Evolutionary conservation across 2,329 filamentous ascomycete genomes (phyloP), one percentile per base, ranked within the genome.

Genomic region (Ascosphaera apis): DNA sequence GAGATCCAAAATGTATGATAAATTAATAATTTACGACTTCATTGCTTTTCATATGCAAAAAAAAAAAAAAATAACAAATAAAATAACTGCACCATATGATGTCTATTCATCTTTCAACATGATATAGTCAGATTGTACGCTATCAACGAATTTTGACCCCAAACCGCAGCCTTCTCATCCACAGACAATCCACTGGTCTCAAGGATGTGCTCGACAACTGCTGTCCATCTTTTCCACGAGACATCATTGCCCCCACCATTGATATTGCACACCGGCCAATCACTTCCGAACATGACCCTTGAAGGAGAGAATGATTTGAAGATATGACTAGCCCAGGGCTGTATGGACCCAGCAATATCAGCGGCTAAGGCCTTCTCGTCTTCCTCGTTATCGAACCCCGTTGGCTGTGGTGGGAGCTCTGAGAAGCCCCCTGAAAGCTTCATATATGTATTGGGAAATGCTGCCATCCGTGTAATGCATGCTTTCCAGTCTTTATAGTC

Each of bases 241-340:
- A 61, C 55, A 34, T 65, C 58, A 31, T 62, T 62, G 1, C 54
- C 56, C 0, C 65, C 65, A 2, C 66, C 67, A 1, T 69, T 68
- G 23, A 81, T 58, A 42, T 81, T 84, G 56, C 82, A 91, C 1
- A 93, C 76, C 2, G 86, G 84, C 86, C 86, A 95, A 54, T 93
- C 83, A 43, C 77, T 84, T 16, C 76, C 84, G 54, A 88, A 93
- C 75, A 95, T 83, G 50, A 88, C 66, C 42, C 81, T 66, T 15
- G 61, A 51, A 0, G 76, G 58, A 1, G 77, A 73, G 48, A 92
- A 93, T 1, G 67, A 66, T 18, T 72, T 66, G 36, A 91, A 67
- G 1, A 84, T 58, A 36, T 76, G 68, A 40, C 72, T 67, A 2
- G 81, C 66, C 75, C 80, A 91, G 16, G 75, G 73, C 39, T 66